Base-by-base conservation (phyloP, 2,329 filamentous ascomycete species). In the Rachicladosporium sp. region DNA sequence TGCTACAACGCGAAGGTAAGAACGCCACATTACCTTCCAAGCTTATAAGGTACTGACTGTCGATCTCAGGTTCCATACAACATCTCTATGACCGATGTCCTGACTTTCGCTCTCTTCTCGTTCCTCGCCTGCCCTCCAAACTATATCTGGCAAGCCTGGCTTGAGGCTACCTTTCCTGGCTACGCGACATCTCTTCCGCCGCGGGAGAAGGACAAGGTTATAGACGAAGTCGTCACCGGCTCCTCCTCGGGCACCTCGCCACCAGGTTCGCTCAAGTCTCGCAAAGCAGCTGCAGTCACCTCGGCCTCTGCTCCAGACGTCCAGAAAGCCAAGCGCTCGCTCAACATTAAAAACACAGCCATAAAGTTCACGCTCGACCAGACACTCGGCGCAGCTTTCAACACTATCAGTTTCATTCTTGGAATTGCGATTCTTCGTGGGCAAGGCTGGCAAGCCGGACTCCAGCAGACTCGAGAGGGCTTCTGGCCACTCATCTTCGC, bases 61-160 rank as follows among this genome's bases (percentile, higher is more conserved):
- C 23, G 23, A 27, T 3, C 13, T 5, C 46, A 84, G 78, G 65
- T 62, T 38, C 61, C 74, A 9, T 70, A 83, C 38, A 59, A 65
- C 19, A 65, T 93, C 50, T 74, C 87, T 60, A 70, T 71, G 61
- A 62, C 72, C 4, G 76, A 81, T 3, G 69, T 93, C 33, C 64
- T 87, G 49, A 82, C 87, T 56, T 94, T 93, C 61, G 64, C 83
- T 37, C 54, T 85, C 38, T 93, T 80, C 66, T 74, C 79, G 47
- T 55, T 83, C 29, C 56, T 93, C 43, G 80, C 72, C 59, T 81
- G 79, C 31, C 86, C 87, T 2, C 82, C 82, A 34, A 95, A 95
- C 62, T 84, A 86, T 55, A 57, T 84, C 51, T 94, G 86, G 87
- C 87, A 93, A 68, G 71, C 76, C 31, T 83, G 73, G 55, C 70